These are phyloP conservation scores for Trebouxiophyceae sp. DNA, from an alignment of 163 green algal species.

Conservation along the genomic window DNA sequence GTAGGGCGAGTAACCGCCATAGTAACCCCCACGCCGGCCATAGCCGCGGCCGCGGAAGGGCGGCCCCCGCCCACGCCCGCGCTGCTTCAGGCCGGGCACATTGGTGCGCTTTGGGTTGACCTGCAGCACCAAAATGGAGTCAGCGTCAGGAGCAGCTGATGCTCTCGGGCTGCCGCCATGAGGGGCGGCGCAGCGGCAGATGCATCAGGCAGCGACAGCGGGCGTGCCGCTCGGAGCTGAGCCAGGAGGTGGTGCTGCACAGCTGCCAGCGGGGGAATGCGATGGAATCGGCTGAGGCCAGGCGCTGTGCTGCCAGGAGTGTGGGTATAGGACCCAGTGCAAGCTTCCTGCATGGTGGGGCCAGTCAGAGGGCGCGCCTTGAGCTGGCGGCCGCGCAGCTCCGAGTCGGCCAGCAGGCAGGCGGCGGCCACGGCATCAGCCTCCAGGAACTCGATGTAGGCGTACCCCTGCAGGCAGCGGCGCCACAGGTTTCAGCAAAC, in stretches of 20 bases:
- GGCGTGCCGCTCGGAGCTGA: not conserved
- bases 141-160: not conserved
- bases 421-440: slow-evolving; percentile 87
- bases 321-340: not conserved
- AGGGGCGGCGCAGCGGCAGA: not conserved
- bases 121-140: slow-evolving; percentile 26
- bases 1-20: slow-evolving; percentile 5
- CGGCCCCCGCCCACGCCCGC: slow-evolving; percentile 40
- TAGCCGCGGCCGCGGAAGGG: slow-evolving; percentile 13
- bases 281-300: not conserved
- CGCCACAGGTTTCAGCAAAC: not conserved
- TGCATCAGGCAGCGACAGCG: not conserved
- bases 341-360: not conserved
- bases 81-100: slow-evolving; percentile 82
- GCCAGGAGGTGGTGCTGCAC: not conserved
- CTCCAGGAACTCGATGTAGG: slow-evolving; percentile 98
- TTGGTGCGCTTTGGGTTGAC: slow-evolving; percentile 91
- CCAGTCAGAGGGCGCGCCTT: slow-evolving; percentile 53
- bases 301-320: not conserved
- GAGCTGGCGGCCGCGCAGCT: slow-evolving; percentile 70
- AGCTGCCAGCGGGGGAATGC: not conserved
- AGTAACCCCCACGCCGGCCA: slow-evolving; percentile 7
- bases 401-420: slow-evolving; percentile 72
- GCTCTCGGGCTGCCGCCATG: not conserved
- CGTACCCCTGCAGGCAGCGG: slow-evolving; percentile 62